Evolutionary conservation across 176 grass and related monocot species (phyloP), one percentile per base, ranked within the genome.

Genomic region (Phyllostachys edulis): DNA sequence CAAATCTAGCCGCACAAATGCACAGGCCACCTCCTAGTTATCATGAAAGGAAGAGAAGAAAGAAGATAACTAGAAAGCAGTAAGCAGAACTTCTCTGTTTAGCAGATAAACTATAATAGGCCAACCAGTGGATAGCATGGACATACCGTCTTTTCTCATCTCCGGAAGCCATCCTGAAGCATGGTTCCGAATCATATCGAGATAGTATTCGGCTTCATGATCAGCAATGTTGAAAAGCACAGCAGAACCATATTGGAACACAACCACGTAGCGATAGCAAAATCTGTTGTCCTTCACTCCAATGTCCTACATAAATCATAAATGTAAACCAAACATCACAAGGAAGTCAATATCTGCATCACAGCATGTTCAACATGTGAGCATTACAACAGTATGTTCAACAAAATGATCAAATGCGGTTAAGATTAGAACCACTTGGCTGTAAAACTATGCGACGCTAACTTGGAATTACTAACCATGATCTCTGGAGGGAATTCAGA

Each of bases 211-310:
- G 70, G 92, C 92, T 87, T 97, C 94, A 90, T 94, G 92, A 91
- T 92, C 94, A 69, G 92, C 90, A 80, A 94, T 94, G 79, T 94
- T 94, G 82, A 97, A 97, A 67, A 97, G 73, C 68, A 97, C 94
- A 45, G 90, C 92, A 69, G 92, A 97, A 38, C 94, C 94, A 85
- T 97, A 97, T 63, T 97, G 94, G 71, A 97, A 97, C 57, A 97
- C 83, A n/a, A 97, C 80, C 15, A 97, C 90, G 49, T 94, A 94
- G 64, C 92, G 92, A 69, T 84, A 92, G 70, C 85, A 94, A 85
- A 90, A 88, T 80, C 80, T 87, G 63, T 73, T 90, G 61, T 94
- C 94, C 78, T 89, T 92, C 21, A 90, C 84, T 72, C 92, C 90
- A 70, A 90, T 92, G 46, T 91, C 84, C 92, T 94, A 68, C 69